Conservation (phyloP, 2,329 filamentous ascomycete species). For the Stagonosporopsis vannaccii region DNA sequence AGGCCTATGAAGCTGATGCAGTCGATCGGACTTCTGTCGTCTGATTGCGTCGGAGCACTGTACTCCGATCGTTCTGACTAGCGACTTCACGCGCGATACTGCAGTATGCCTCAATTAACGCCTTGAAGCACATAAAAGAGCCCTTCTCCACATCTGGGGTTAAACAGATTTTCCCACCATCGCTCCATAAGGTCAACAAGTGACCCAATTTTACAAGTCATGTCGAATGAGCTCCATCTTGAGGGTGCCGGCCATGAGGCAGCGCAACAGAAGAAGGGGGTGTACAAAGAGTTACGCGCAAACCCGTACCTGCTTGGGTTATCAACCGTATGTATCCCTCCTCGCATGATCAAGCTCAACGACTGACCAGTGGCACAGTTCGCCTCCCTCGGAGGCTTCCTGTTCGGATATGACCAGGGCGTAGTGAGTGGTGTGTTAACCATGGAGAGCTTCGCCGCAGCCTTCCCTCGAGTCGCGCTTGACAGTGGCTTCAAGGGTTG, state of each 20-base stretch:
- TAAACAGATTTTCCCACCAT: background rate
- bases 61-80: constrained; percentile 24
- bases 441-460: constrained; percentile 31
- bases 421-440: constrained; percentile 29
- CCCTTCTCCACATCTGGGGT: background rate
- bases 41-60: constrained; percentile 7
- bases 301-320: constrained; percentile 32
- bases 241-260: constrained; percentile 9
- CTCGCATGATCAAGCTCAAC: background rate
- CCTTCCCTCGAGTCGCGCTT: constrained; percentile 27
- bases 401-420: constrained; percentile 34
- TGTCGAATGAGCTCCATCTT: constrained; percentile 17
- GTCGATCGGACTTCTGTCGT: background rate
- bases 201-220: background rate
- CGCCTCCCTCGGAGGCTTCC: constrained; percentile 29
- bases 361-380: constrained; percentile 15
- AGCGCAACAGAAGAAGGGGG: constrained; percentile 20
- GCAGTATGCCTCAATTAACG: background rate
- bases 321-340: constrained; percentile 18
- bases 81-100: constrained; percentile 3
- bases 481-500: constrained; percentile 33
- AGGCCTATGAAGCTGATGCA: background rate
- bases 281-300: constrained; percentile 30
- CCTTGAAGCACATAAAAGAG: constrained; percentile 10
- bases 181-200: background rate